phyloP scores from a whole-genome alignment of 495 filamentous ascomycete species.

The Lepraria neglecta region DNA sequence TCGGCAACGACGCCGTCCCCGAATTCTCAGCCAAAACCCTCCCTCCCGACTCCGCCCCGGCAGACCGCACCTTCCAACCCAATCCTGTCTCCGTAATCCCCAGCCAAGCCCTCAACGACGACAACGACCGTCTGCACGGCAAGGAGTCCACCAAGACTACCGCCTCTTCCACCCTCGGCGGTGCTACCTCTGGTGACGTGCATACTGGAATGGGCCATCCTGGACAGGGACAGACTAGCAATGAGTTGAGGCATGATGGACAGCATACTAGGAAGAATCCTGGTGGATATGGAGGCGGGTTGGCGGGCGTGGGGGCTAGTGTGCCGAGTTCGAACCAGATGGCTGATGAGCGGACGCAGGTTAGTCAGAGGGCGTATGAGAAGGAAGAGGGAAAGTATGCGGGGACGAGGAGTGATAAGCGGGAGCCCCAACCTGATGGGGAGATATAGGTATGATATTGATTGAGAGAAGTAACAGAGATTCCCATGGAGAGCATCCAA shows the following conservation, averaged over 20 bases:
- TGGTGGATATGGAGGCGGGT: conserved; percentile 40
- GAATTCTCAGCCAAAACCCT: conserved; percentile 59
- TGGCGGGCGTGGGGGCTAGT: conserved; percentile 49
- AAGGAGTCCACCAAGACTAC: conserved; percentile 42
- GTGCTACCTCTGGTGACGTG: conserved; percentile 58
- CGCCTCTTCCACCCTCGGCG: conserved; percentile 51
- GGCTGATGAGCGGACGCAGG: conserved; percentile 22
- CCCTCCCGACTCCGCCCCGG: conserved; percentile 59
- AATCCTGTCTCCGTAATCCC: conserved; percentile 43
- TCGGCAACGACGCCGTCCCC: conserved; percentile 52
- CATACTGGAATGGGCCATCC: conserved; percentile 57
- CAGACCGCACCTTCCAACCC: conserved; percentile 53
- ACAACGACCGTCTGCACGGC: conserved; percentile 36
- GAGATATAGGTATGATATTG: conserved; percentile 1
- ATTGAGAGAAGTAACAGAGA: conserved; percentile 5
- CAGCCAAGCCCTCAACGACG: conserved; percentile 43
- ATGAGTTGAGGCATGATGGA: conserved; percentile 53
- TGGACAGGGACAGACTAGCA: conserved; percentile 51
- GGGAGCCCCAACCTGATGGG: conserved; percentile 21
- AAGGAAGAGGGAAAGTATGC: conserved; percentile 25
- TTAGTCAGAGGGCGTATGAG: conserved; percentile 28
- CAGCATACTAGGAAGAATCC: conserved; percentile 48
- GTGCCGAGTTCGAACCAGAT: conserved; percentile 25
- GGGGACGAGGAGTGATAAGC: conserved; percentile 23
- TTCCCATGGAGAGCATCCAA: no score